Base-by-base conservation (phyloP, 768 basidiomycete genomes). In the Xerocomus potaroensis region DNA sequence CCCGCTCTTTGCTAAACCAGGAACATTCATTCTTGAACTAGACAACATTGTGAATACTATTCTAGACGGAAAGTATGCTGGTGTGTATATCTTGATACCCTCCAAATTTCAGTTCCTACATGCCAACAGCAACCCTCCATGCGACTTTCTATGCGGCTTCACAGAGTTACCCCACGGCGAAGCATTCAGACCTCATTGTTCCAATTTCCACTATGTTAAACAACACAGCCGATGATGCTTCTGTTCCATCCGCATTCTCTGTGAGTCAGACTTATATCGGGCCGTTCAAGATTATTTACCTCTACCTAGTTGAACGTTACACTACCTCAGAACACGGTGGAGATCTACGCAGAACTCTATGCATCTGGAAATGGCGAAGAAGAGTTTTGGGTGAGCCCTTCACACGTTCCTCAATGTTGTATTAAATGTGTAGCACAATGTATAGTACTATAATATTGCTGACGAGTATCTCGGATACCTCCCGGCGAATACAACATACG, bases 81-180 rank as follows among this genome's bases (percentile, higher is more conserved):
- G 87, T 84, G 71, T 55, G 41, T 60, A n/a, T n/a, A 41, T 41
- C 32, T 29, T 27, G 14, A 33, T 31, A 12, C 39, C 12, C 18
- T 38, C 22, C 38, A 4, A 32, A 48, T 34, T n/a, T 22, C 45
- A n/a, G 23, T 31, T 14, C 47, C 11, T 43, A 42, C 35, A 18
- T 8, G 5, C 44, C 43, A 3, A 56, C 47, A 88, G 84, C 87
- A 24, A 75, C 72, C 1, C 71, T 91, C 12, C 67, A 80, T 50
- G 86, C 84, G 11, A 91, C 86, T 3, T 89, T 82, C 65, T 86
- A 80, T 57, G 72, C 77, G 10, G 79, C 87, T 1, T 81, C 82
- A 3, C 52, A 58, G 4, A 47, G 55, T n/a, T 64, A 80, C 55
- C 81, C 83, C 21, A 74, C 81, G 0, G 81, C 81, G 9, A 69